phyloP scores from a whole-genome alignment of 2,329 filamentous ascomycete species.

The Allantophomopsis lycopodina region DNA sequence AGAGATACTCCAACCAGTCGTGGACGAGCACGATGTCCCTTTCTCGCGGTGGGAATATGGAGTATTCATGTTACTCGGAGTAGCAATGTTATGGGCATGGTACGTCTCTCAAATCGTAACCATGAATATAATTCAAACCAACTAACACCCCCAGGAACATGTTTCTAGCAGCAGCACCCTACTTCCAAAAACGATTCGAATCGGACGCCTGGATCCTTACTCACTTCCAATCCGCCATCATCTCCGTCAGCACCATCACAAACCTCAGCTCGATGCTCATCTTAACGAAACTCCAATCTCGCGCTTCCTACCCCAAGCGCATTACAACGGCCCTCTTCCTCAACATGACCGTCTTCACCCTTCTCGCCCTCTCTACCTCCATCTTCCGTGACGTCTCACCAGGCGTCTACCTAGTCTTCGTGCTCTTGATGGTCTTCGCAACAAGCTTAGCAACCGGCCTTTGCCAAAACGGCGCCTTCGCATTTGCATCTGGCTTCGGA shows the following conservation, averaged over 20 bases:
- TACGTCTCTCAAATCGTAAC: constrained; percentile 28
- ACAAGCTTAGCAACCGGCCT: constrained; percentile 71
- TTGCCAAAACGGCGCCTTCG: constrained; percentile 88
- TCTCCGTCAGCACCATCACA: constrained; percentile 73
- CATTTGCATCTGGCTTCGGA: constrained; percentile 77
- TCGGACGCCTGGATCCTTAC: constrained; percentile 55
- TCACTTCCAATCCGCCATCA: constrained; percentile 82
- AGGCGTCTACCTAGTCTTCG: constrained; percentile 60
- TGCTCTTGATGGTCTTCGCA: constrained; percentile 69
- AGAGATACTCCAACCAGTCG: constrained; percentile 12
- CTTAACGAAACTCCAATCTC: constrained; percentile 66
- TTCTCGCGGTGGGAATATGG: constrained; percentile 83
- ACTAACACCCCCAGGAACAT: constrained; percentile 58
- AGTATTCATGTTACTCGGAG: constrained; percentile 73
- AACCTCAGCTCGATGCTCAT: constrained; percentile 67
- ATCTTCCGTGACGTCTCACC: constrained; percentile 49
- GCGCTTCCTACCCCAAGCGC: constrained; percentile 76
- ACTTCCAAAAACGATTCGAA: constrained; percentile 75
- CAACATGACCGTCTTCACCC: constrained; percentile 61
- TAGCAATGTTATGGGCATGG: constrained; percentile 98
- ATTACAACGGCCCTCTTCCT: constrained; percentile 67
- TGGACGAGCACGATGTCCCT: constrained; percentile 23
- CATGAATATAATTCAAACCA: not conserved
- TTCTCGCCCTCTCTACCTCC: constrained; percentile 71
- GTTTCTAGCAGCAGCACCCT: constrained; percentile 90